Conservation (phyloP, 208 protist genomes). For the Dictyostelium gargantuum region DNA sequence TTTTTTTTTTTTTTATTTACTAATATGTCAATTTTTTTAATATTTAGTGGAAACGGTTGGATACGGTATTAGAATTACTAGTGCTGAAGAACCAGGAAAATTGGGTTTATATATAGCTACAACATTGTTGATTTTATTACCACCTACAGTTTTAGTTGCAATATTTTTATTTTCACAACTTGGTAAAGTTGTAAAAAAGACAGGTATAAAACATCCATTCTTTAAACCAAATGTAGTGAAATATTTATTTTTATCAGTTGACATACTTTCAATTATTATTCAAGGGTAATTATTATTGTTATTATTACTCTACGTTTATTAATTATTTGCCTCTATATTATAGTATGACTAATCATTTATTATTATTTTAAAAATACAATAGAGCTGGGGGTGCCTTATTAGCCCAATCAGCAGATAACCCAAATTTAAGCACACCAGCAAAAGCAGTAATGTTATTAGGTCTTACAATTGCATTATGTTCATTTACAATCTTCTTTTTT, state of each 20-base stretch:
- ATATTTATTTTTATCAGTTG: constrained; percentile 9
- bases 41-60: no score
- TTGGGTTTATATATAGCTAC: not conserved
- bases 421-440: not conserved
- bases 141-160: not conserved
- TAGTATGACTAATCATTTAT: not conserved
- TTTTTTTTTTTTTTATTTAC: no score
- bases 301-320: not conserved
- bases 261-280: constrained; percentile 9
- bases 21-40: no score
- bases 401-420: not conserved
- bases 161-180: not conserved
- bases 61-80: not conserved
- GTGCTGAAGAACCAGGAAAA: not conserved
- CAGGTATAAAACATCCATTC: constrained; percentile 8
- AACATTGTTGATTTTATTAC: constrained; percentile 41
- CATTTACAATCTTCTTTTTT: constrained; percentile 21
- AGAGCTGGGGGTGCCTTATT: constrained; percentile 17
- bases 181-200: constrained; percentile 18
- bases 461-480: not conserved
- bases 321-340: not conserved
- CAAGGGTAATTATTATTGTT: not conserved
- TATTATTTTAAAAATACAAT: not conserved
- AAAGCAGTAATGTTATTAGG: not conserved
- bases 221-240: constrained; percentile 24